These are phyloP conservation scores for Cryptosporidium ryanae DNA, from an alignment of 169 alveolate genomes.

Conservation along the genomic window DNA sequence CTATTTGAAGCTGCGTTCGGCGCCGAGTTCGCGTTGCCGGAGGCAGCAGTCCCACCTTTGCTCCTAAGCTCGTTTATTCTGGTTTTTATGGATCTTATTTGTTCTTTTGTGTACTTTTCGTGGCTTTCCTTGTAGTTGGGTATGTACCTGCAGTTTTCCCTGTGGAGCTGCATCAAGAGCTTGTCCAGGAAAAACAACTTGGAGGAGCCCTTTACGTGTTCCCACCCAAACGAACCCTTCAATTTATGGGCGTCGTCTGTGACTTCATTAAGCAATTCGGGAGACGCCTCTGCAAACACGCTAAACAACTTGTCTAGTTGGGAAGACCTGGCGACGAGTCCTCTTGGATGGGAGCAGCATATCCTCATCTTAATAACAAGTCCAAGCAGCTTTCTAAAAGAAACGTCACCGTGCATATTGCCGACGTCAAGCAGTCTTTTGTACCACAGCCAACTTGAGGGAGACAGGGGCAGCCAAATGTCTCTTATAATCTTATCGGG, in stretches of 20 bases:
- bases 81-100: slow-evolving; percentile 61
- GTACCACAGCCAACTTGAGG: slow-evolving; percentile 86
- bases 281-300: slow-evolving; percentile 81
- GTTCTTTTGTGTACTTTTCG: slow-evolving; percentile 52
- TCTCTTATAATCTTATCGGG: slow-evolving; percentile 89
- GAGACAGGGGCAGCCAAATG: slow-evolving; percentile 92
- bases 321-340: slow-evolving; percentile 85
- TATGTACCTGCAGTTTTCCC: slow-evolving; percentile 84
- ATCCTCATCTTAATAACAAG: slow-evolving; percentile 91
- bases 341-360: slow-evolving; percentile 90
- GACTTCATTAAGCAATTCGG: slow-evolving; percentile 59
- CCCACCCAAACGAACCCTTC: slow-evolving; percentile 82
- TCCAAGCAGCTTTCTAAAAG: slow-evolving; percentile 86
- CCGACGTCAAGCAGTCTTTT: slow-evolving; percentile 84
- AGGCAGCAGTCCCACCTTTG: slow-evolving; percentile 23
- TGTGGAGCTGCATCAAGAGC: slow-evolving; percentile 87
- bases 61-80: slow-evolving; percentile 48
- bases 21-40: not conserved
- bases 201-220: slow-evolving; percentile 86
- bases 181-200: slow-evolving; percentile 89
- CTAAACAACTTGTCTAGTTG: slow-evolving; percentile 85
- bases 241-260: slow-evolving; percentile 77
- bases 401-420: slow-evolving; percentile 84
- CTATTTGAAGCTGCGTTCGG: not conserved
- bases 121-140: slow-evolving; percentile 80